Conservation (phyloP, 441 rosid genomes). For the Adansonia madagascariensis region DNA sequence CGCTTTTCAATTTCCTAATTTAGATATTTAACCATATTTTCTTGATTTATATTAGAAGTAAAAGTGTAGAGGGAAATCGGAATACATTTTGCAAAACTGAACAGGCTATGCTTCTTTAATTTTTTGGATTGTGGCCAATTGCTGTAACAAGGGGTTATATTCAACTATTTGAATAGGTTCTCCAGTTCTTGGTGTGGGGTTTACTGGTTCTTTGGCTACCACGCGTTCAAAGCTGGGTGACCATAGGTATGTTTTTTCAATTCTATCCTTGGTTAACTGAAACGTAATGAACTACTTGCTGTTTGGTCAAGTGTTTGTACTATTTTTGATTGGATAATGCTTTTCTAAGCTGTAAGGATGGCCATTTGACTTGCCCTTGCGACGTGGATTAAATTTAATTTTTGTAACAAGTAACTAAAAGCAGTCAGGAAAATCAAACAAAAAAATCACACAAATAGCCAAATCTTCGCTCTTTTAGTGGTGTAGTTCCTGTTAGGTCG, state of each 20-base stretch:
- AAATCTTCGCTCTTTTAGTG: too few relatives aligned
- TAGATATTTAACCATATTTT: not conserved
- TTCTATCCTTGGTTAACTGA: not conserved
- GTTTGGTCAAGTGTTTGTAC: not conserved
- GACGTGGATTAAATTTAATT: not conserved
- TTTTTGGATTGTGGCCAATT: not conserved
- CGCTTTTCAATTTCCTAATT: not conserved
- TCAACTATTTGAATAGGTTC: conserved; percentile 47
- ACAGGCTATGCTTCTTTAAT: not conserved
- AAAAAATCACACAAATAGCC: not conserved
- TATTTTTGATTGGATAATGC: not conserved
- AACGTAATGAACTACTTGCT: not conserved
- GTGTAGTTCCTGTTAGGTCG: not conserved
- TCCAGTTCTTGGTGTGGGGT: conserved; percentile 89
- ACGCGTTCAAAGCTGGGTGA: conserved; percentile 73
- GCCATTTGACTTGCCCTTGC: not conserved
- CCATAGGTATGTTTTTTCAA: conserved; percentile 53
- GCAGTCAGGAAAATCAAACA: not conserved
- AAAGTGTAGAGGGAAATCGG: not conserved
- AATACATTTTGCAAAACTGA: not conserved
- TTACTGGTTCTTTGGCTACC: conserved; percentile 80
- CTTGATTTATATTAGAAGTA: not conserved
- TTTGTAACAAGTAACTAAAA: not conserved
- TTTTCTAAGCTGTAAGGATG: not conserved
- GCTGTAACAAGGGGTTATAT: not conserved